Evolutionary conservation across 306 rosid species (phyloP), one percentile per base, ranked within the genome.

Genomic region (Comarum palustre): DNA sequence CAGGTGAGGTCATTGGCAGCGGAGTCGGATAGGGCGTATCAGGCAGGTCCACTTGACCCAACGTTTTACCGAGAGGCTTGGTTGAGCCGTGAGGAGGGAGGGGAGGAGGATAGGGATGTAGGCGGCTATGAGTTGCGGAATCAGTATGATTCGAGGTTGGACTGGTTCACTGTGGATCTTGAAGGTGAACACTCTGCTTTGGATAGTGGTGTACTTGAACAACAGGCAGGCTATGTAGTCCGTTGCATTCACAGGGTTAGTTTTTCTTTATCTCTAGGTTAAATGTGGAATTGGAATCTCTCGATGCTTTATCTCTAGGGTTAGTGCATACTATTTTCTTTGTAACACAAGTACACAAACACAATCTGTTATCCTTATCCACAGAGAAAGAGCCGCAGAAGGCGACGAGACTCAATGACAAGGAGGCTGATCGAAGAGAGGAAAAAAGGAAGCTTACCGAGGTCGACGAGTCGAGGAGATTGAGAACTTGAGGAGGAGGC

Each of bases 121-220:
- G 79, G 81, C 59, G 77, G 73, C 65, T 77, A 86, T 76, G 80
- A 84, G 65, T 81, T 88, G 78, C 92, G 88, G 36, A 87, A 81
- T 79, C 91, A 81, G 45, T 91, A 89, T 72, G 77, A 79, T 13
- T 85, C 88, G 84, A 84, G 80, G 89, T 75, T 94, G 81, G 99
- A 94, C 77, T 91, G 97, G 99, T 91, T 94, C 79, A 78, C 96
- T 1, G 97, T 90, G 78, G 99, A 94, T 83, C 99, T 94, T 72
- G 97, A 91, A 84, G 97, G 97, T 19, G 97, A 94, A 61, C 99
- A 94, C 83, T 94, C 99, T 55, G 99, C 99, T 48, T 85, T 94
- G 99, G 99, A 94, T 83, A 96, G 96, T 78, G 93, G 90, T 6
- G 88, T 94, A 83, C 87, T 94, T 52, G 96, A 90, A 84, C 95